These are phyloP conservation scores for Talaromyces nanjingensis DNA, from an alignment of 495 filamentous ascomycete genomes.

Conservation along the genomic window DNA sequence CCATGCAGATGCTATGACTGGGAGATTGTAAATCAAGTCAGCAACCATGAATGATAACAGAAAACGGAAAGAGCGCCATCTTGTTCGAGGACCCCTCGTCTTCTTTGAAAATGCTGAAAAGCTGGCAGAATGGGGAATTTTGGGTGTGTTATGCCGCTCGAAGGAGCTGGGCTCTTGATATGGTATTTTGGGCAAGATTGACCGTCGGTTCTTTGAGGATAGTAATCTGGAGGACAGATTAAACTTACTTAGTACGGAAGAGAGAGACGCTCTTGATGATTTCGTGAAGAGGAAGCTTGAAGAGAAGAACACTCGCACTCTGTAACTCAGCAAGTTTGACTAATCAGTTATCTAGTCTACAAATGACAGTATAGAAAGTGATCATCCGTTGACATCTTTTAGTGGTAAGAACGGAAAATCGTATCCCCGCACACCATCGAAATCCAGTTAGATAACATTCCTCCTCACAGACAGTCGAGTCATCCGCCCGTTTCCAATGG, in stretches of 20 bases:
- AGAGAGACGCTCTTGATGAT: conserved; percentile 11
- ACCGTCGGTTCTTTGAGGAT: conserved; percentile 13
- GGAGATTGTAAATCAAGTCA: no score
- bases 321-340: background rate
- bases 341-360: no score
- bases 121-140: conserved; percentile 17
- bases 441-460: no score
- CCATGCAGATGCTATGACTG: no score
- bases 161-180: conserved; percentile 15
- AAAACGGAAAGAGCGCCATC: no score
- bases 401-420: no score
- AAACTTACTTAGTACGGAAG: conserved; percentile 9
- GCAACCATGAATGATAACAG: no score
- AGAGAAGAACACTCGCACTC: conserved; percentile 4
- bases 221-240: conserved; percentile 10
- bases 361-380: background rate
- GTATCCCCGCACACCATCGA: no score
- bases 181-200: conserved; percentile 15
- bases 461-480: no score
- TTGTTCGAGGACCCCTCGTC: no score
- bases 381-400: no score
- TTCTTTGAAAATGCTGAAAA: conserved; percentile 14
- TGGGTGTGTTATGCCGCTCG: conserved; percentile 15
- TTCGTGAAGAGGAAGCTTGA: conserved; percentile 10
- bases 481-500: no score